These are phyloP conservation scores for Rosa rugosa DNA, from an alignment of 306 rosid species.

Conservation along the genomic window DNA sequence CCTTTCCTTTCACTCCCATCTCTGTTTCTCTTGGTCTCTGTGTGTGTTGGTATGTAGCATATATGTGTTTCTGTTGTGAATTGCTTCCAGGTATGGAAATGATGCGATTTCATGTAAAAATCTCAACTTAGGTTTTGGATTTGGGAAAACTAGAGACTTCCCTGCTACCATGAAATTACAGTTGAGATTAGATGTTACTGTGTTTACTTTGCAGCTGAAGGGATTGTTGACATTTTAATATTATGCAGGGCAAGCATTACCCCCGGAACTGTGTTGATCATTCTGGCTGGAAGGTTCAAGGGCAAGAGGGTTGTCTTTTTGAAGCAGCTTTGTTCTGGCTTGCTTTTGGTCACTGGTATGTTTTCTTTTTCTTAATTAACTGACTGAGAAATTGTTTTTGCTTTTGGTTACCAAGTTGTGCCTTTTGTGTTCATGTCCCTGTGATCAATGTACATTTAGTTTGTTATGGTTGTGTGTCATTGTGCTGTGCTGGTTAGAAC, in stretches of 20 bases:
- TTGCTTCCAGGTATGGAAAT: not conserved
- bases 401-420: not conserved
- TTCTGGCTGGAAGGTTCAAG: slow-evolving; percentile 14
- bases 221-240: not conserved
- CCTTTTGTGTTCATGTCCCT: not conserved
- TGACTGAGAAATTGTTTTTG: not conserved
- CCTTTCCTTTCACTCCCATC: not conserved
- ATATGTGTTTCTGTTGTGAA: no score
- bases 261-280: slow-evolving; percentile 7
- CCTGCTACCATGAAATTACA: no score
- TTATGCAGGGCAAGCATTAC: slow-evolving; percentile 4
- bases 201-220: no score
- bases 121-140: not conserved
- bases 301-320: slow-evolving; percentile 12
- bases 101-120: not conserved
- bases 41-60: no score
- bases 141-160: no score
- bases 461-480: not conserved
- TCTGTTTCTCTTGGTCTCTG: no score
- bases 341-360: slow-evolving; percentile 11
- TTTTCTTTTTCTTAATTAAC: not conserved
- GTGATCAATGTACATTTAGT: not conserved
- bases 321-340: slow-evolving; percentile 11
- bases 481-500: not conserved
- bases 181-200: not conserved